Evolutionary conservation across 768 basidiomycete species (phyloP), one percentile per base, ranked within the genome.

Genomic region (Ramaria rubella): DNA sequence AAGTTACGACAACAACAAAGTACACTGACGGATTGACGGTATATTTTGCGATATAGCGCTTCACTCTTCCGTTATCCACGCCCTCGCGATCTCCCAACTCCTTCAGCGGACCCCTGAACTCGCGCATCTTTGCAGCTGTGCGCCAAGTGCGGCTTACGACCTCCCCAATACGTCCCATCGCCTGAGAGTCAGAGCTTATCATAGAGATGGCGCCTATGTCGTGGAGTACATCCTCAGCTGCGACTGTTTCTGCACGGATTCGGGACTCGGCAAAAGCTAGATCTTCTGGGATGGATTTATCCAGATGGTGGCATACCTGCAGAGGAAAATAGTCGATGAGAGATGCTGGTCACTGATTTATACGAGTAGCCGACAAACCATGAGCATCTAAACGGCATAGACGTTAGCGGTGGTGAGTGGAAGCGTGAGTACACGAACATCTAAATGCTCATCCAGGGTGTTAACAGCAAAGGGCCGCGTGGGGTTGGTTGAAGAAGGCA

Each of bases 151-250:
- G 75, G 44, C 86, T 81, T 2, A 92, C 74, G 17, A 98, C 95
- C 68, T 99, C 96, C 9, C 92, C 96, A 5, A 99, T 93, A 17
- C 95, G 83, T 9, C 95, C 94, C 96, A 99, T 98, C 0, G 96
- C 96, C 69, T 97, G 96, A 2, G 93, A 87, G 68, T 99, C 96
- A 2, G 90, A 93, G 61, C 87, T 90, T 62, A 97, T 94, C 84
- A 98, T 97, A 2, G 92, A 88, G 42, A 99, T 96, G 2, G 96
- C 94, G 2, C 96, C 96, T 1, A 70, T 80, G 65, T 95, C 94
- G 40, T 95, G 93, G 29, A 96, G 73, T 17, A 98, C 87, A 66
- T 99, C 96, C 69, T 99, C 96, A 1, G 96, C 96, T 0, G 96
- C 96, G 43, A 98, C 87, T 0, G 96, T 99, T 73, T 98, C 95